phyloP scores from a whole-genome alignment of 2,329 filamentous ascomycete genomes.

The Cordyceps javanica region DNA sequence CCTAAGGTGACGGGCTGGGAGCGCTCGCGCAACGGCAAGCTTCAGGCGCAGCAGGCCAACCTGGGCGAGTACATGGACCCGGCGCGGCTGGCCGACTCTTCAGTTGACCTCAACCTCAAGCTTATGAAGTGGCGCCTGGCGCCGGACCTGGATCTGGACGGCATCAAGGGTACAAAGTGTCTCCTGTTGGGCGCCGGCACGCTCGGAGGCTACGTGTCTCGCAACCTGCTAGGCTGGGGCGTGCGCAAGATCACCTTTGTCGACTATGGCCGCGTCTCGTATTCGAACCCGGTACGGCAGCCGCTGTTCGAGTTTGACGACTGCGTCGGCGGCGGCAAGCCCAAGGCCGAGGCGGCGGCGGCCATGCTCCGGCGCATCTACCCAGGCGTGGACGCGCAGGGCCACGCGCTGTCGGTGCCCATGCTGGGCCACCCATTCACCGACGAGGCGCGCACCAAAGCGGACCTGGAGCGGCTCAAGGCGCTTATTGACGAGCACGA shows the following conservation, averaged over 20 bases:
- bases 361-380: constrained; percentile 80
- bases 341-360: constrained; percentile 77
- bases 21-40: constrained; percentile 69
- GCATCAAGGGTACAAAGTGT: constrained; percentile 84
- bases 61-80: constrained; percentile 94
- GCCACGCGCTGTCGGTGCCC: constrained; percentile 78
- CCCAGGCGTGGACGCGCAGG: constrained; percentile 76
- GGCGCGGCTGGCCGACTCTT: constrained; percentile 77
- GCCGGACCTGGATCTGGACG: constrained; percentile 78
- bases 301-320: constrained; percentile 88
- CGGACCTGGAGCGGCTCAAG: constrained; percentile 70
- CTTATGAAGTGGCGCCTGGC: constrained; percentile 98
- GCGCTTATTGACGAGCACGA: constrained; percentile 78
- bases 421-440: constrained; percentile 90
- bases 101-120: constrained; percentile 93
- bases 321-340: constrained; percentile 75
- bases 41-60: constrained; percentile 72
- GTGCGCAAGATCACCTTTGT: constrained; percentile 93
- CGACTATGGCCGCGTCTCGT: constrained; percentile 88
- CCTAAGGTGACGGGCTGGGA: constrained; percentile 97
- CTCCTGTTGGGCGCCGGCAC: constrained; percentile 89
- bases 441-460: constrained; percentile 62
- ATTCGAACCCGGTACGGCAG: constrained; percentile 93
- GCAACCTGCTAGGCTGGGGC: constrained; percentile 92
- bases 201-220: constrained; percentile 85